Evolutionary conservation across 2,329 filamentous ascomycete genomes (phyloP).

Genomic region (Emergomyces pasteurianus): DNA sequence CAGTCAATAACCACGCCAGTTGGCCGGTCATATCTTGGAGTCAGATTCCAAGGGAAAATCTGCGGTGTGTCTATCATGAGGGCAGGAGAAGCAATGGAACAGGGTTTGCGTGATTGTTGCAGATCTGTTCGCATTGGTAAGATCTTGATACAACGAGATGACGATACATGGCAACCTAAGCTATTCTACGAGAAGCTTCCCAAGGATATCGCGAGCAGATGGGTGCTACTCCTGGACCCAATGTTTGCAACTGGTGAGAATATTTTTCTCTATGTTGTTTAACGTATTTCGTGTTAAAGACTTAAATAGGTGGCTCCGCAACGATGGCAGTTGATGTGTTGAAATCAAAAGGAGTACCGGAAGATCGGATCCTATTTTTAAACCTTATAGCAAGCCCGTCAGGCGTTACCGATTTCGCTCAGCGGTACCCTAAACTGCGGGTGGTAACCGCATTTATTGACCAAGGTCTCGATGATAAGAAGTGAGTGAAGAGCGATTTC

Average conservation of each 20-base stretch:
- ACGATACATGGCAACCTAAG: conserved; percentile 83
- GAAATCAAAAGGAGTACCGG: conserved; percentile 78
- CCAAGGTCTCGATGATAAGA: conserved; percentile 92
- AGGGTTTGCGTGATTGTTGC: conserved; percentile 90
- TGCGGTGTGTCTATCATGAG: conserved; percentile 98
- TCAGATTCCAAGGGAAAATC: conserved; percentile 95
- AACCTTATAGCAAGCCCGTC: conserved; percentile 97
- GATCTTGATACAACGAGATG: conserved; percentile 93
- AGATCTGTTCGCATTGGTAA: conserved; percentile 96
- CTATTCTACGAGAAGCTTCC: conserved; percentile 97
- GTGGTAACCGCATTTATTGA: conserved; percentile 96
- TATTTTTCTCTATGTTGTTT: not conserved
- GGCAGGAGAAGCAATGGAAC: conserved; percentile 96
- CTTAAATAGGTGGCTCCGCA: conserved; percentile 64
- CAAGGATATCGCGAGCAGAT: conserved; percentile 80
- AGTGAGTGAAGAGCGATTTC: conserved; percentile 42
- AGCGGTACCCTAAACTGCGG: conserved; percentile 75
- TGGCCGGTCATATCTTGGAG: conserved; percentile 73
- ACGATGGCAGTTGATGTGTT: conserved; percentile 95
- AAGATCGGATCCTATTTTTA: conserved; percentile 89
- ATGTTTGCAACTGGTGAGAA: conserved; percentile 89
- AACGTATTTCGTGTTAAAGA: not conserved
- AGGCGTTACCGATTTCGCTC: conserved; percentile 77
- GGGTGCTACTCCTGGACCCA: conserved; percentile 90
- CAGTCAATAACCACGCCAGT: conserved; percentile 86